Percentiles rank a stretch among this genome's conserved stretches.
These are phyloP conservation scores for Pterocarpus macrocarpus DNA, from an alignment of 306 rosid genomes.

Conservation along the genomic window DNA sequence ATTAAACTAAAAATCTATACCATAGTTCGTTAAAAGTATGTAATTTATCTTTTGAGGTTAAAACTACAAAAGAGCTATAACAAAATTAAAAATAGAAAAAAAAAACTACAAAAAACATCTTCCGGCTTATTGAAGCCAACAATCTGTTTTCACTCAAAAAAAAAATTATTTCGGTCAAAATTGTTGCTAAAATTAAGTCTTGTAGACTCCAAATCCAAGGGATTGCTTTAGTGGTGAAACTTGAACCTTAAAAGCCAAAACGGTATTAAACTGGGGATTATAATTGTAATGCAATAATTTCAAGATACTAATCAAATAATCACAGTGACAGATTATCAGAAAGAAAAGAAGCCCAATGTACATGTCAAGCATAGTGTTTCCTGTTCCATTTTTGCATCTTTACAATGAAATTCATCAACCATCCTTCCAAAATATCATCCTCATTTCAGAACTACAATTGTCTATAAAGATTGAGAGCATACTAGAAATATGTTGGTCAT, in stretches of 20 bases:
- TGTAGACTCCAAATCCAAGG: not conserved
- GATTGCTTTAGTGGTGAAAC: not conserved
- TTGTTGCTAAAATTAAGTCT: not conserved
- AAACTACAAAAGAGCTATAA: too few relatives aligned
- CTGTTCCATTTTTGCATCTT: constrained; percentile 30
- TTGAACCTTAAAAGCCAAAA: not conserved
- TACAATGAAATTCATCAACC: constrained; percentile 47
- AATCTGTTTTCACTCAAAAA: not conserved
- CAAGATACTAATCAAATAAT: constrained; percentile 26
- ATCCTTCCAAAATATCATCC: constrained; percentile 31
- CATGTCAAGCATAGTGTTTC: constrained; percentile 24
- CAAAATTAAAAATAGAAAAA: too few relatives aligned
- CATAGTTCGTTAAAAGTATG: too few relatives aligned
- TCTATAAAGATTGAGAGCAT: constrained; percentile 32
- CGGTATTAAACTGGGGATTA: not conserved
- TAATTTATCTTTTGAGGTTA: too few relatives aligned
- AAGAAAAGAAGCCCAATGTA: constrained; percentile 34
- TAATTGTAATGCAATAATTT: not conserved
- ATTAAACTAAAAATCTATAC: too few relatives aligned
- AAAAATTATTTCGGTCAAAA: not conserved
- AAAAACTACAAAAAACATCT: not conserved
- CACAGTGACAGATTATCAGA: constrained; percentile 12
- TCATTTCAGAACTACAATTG: constrained; percentile 40
- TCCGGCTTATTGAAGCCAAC: not conserved
- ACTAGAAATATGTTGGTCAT: constrained; percentile 42